These are phyloP conservation scores for Hanseniaspora nectarophila DNA, from an alignment of 805 yeast genomes.

Conservation along the genomic window DNA sequence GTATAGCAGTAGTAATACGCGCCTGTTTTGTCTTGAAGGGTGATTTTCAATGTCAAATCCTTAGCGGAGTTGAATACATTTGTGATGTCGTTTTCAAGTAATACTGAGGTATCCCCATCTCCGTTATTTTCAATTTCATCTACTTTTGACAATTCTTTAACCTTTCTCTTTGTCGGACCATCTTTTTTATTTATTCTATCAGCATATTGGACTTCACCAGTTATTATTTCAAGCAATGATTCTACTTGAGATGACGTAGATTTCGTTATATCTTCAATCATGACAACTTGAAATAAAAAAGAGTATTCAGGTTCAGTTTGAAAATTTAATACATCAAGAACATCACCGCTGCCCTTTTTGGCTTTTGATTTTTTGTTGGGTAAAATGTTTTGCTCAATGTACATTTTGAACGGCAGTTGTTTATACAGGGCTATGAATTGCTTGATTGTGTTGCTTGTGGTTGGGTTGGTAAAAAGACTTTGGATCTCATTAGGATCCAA, in stretches of 20 bases:
- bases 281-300: conserved; percentile 43
- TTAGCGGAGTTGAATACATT: conserved; percentile 4
- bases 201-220: conserved; percentile 50
- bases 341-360: conserved; percentile 13
- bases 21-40: conserved; percentile 44
- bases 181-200: conserved; percentile 20
- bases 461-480: not conserved
- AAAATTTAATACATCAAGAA: not conserved
- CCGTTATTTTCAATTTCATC: conserved; percentile 23
- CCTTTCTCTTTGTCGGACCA: conserved; percentile 26
- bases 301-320: conserved; percentile 19
- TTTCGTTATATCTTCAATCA: conserved; percentile 41
- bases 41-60: conserved; percentile 37
- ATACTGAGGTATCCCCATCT: conserved; percentile 3
- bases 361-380: conserved; percentile 17
- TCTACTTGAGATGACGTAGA: conserved; percentile 47
- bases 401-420: not conserved
- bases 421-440: not conserved
- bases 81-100: not conserved
- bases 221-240: conserved; percentile 38
- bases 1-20: conserved; percentile 49
- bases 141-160: conserved; percentile 41
- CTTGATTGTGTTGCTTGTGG: not conserved
- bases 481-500: not conserved
- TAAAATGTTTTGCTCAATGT: not conserved